phyloP scores from a whole-genome alignment of 164 flowering plant genomes.

The Annona squamosa region DNA sequence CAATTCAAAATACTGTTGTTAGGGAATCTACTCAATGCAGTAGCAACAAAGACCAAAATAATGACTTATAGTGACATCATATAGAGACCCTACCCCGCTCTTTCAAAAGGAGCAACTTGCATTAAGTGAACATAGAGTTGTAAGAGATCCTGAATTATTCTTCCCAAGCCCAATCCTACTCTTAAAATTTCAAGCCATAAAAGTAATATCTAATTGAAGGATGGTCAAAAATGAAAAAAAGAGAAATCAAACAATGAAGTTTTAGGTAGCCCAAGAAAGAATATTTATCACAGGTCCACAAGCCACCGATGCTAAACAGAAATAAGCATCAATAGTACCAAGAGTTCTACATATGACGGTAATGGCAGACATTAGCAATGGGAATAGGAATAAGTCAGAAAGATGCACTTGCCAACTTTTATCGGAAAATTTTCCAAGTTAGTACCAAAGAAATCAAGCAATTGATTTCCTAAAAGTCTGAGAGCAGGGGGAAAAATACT shows the following conservation, averaged over 20 bases:
- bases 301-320: background rate
- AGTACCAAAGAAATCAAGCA: background rate
- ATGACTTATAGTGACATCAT: no score
- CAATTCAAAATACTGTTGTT: no score
- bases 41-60: no score
- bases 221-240: background rate
- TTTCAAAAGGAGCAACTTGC: no score
- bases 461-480: background rate
- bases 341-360: no score
- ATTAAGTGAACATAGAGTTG: no score
- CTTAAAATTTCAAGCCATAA: background rate
- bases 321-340: background rate
- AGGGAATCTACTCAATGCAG: no score
- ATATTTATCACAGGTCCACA: background rate
- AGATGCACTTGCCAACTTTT: background rate
- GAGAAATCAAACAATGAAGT: background rate
- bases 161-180: background rate
- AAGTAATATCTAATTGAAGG: background rate
- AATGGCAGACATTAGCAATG: background rate
- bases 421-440: background rate
- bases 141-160: no score
- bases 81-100: no score
- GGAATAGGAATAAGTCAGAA: background rate
- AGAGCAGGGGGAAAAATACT: background rate
- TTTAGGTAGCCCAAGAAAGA: background rate